Base-by-base conservation (phyloP, 2,329 filamentous ascomycete genomes). In the Phialophora chinensis region DNA sequence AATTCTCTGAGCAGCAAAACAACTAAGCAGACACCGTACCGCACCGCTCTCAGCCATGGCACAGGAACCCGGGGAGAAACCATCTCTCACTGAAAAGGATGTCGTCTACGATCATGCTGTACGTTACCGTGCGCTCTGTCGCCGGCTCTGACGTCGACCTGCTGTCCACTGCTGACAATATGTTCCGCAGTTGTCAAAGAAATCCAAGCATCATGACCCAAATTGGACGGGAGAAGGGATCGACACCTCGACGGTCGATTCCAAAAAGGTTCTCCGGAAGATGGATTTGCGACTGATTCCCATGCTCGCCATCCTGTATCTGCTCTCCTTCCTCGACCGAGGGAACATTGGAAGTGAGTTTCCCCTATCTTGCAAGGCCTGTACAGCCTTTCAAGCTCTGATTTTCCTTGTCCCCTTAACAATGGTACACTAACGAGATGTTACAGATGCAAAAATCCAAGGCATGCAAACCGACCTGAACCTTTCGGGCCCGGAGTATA, bases 321-420 rank as follows among this genome's bases (percentile, higher is more conserved):
- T 93, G 14, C 87, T 93, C 69, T 90, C 88, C 71, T 93, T 93
- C 69, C 68, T 67, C 64, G 73, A 70, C 71, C 64, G 72, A 66
- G 90, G 58, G 89, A 93, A 93, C 75, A 91, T 93, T 73, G 88
- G 88, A 76, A 93, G 38, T 44, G 38, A 44, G 38, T 44, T 42
- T 3, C 2, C 38, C 14, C 35, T 17, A 2, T 8, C 5, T n/a
- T 20, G 14, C 38, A 44, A 44, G 6, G 38, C 2, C 6, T n/a
- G 17, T 44, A n/a, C 17, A 2, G 14, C 2, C 0, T 44, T 8
- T n/a, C 38, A 44, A 44, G 38, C 38, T 42, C 14, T 42, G 2
- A n/a, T 44, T 17, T 17, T 44, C 38, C 17, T 8, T 2, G 38
- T n/a, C 17, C 38, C 17, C 1, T n/a, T 4, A 3, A 44, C 0